phyloP scores from a whole-genome alignment of 345 rosid species.

The Noccaea caerulescens region DNA sequence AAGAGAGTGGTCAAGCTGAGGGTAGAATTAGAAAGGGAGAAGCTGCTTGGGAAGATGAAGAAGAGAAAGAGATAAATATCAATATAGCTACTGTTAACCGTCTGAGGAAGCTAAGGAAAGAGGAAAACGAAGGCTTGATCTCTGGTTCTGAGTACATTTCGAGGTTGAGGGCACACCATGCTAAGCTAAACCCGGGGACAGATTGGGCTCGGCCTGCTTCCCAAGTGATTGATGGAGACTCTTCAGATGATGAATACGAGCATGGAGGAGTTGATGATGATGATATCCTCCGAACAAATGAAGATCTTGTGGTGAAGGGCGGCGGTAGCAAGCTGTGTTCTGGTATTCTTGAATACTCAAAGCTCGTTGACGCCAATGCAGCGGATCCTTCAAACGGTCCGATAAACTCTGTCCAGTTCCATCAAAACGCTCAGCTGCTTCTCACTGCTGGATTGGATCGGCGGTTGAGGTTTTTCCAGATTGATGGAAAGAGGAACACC shows the following conservation, averaged over 20 bases:
- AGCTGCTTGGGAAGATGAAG: slow-evolving; percentile 93
- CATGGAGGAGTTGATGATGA: slow-evolving; percentile 52
- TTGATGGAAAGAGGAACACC: slow-evolving; percentile 92
- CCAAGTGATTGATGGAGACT: slow-evolving; percentile 26
- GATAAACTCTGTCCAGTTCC: slow-evolving; percentile 84
- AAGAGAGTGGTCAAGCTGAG: slow-evolving; percentile 42
- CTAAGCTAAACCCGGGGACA: slow-evolving; percentile 81
- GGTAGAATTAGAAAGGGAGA: slow-evolving; percentile 44
- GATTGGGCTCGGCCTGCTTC: slow-evolving; percentile 80
- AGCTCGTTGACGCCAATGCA: slow-evolving; percentile 82
- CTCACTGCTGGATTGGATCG: slow-evolving; percentile 82
- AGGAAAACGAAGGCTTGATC: slow-evolving; percentile 70
- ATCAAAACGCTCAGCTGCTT: slow-evolving; percentile 81
- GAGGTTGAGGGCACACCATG: slow-evolving; percentile 85
- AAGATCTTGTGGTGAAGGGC: slow-evolving; percentile 78
- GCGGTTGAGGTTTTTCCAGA: slow-evolving; percentile 76
- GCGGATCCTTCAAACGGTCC: slow-evolving; percentile 76
- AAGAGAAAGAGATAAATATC: slow-evolving; percentile 62
- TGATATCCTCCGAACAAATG: slow-evolving; percentile 70
- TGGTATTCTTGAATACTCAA: slow-evolving; percentile 80
- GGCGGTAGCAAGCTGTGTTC: slow-evolving; percentile 59
- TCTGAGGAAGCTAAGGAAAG: slow-evolving; percentile 87
- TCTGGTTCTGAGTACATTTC: slow-evolving; percentile 74
- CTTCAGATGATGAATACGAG: slow-evolving; percentile 47
- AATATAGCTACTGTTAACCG: slow-evolving; percentile 71